Evolutionary conservation across 2,329 filamentous ascomycete species (phyloP), one percentile per base, ranked within the genome.

Genomic region (Monilinia polystroma): DNA sequence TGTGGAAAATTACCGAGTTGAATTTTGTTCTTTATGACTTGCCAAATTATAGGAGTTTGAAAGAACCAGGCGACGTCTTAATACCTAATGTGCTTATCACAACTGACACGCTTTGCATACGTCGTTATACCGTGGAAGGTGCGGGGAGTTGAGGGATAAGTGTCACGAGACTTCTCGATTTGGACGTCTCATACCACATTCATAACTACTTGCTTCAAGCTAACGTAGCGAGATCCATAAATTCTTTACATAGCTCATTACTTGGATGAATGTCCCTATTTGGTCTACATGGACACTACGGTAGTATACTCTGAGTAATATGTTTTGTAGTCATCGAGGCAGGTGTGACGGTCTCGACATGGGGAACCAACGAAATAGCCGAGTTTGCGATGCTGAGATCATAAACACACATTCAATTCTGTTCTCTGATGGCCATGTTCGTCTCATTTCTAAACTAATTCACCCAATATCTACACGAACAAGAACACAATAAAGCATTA

Each of bases 71-170:
- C 2, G 8, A 41, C 41, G 45, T 57, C 20, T 23, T 20, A 47
- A 64, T 29, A 11, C 11, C 14, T 29, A 26, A 47, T 12, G 26
- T 35, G 10, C 32, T 59, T 41, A 16, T 47, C 56, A 23, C 14
- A 4, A 45, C 26, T 10, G 11, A 45, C 11, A 38, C 26, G 43
- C 12, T 7, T 26, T 26, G 45, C 38, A 23, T 38, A 35, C 20
- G 11, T 52, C 12, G 20, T 20, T 11, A 14, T 52, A 11, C 41
- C 35, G n/a, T 16, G 18, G 45, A 51, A 60, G 12, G 49, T 63
- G 47, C 49, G 60, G 60, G 60, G 38, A 7, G 32, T 14, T 43
- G 64, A 66, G 64, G 64, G 64, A 56, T 66, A 66, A 59, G 49
- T 53, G 18, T 63, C 49, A 56, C 49, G 60, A 29, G 47, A 55